Conservation (phyloP, 2,329 filamentous ascomycete species). For the Claviceps sp. region DNA sequence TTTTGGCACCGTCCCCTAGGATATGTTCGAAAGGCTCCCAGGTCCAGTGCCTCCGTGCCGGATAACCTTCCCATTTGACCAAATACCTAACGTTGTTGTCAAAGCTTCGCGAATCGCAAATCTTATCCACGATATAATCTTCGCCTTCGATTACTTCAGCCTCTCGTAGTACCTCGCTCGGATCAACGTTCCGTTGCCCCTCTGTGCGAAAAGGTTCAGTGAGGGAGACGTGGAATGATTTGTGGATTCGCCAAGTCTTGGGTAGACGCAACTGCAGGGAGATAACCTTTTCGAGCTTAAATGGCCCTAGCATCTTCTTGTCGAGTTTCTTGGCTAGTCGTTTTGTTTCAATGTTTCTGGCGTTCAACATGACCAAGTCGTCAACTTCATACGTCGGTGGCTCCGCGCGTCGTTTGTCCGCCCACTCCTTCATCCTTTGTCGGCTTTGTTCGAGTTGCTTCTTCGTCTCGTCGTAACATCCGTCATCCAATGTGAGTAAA, state of each 20-base stretch:
- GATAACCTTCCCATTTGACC: no score
- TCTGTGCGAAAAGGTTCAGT: neutral
- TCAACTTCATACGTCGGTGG: neutral
- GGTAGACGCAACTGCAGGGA: neutral
- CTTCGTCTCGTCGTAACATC: neutral
- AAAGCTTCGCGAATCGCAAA: no score
- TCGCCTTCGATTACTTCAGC: no score
- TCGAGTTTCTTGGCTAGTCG: neutral
- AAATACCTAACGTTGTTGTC: no score
- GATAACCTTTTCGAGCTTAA: neutral
- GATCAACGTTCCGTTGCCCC: no score
- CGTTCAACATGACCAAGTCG: neutral
- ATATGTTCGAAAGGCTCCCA: no score
- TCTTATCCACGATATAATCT: no score
- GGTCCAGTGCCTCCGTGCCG: no score
- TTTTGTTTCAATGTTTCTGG: neutral
- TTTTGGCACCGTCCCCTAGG: no score
- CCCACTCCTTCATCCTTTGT: neutral
- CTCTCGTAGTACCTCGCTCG: no score
- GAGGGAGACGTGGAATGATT: neutral
- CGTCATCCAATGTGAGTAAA: neutral
- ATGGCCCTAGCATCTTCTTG: neutral
- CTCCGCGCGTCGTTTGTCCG: neutral
- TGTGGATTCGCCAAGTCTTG: neutral
- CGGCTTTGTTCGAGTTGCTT: neutral